Base-by-base conservation (phyloP, 148 eudicot species). In the Linanthus parryae region DNA sequence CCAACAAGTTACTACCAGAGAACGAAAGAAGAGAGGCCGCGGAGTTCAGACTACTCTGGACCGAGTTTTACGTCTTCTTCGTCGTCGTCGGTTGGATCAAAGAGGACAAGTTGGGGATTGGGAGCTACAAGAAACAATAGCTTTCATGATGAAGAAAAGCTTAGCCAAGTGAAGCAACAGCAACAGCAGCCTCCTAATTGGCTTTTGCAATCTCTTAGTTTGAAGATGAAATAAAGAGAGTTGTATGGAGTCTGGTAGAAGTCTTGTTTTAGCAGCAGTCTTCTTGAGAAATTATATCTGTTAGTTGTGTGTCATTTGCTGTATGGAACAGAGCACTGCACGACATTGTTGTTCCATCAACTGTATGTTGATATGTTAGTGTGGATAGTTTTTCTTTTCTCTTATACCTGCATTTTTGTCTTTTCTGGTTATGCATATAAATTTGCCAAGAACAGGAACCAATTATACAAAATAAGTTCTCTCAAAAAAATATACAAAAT, bases 11-110 rank as follows among this genome's bases (percentile, higher is more conserved):
- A 59, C 44, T 54, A 62, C 37, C 52, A 27, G 39, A 48, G 68
- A 35, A 62, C 58, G 43, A 77, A 61, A 61, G 55, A 56, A 0
- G 60, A 44, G 7, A 62, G 63, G 7, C 49, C 64, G 1, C 28
- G 39, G 24, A 40, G 20, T 37, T 69, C 73, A 2, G 70, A 59
- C 63, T n/a, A n/a, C n/a, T 80, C 65, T 33, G 73, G 58, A 59
- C 73, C 45, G 58, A 83, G 83, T 41, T 56, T 77, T 37, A 79
- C 94, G 1, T 82, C 97, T 29, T 88, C 96, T 16, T 88, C 89
- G n/a, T 61, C 79, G 25, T 81, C 76, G 48, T 79, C 83, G 22
- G 71, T 70, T 34, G 76, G 66, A 31, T 54, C 65, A 22, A 66
- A 40, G 48, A 67, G 59, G 55, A 56, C 65, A 19, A 65, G 37